Percentiles rank a stretch among this genome's conserved stretches.
Conservation (phyloP, 1,139 yeast species). For the Taphrina confusa region DNA sequence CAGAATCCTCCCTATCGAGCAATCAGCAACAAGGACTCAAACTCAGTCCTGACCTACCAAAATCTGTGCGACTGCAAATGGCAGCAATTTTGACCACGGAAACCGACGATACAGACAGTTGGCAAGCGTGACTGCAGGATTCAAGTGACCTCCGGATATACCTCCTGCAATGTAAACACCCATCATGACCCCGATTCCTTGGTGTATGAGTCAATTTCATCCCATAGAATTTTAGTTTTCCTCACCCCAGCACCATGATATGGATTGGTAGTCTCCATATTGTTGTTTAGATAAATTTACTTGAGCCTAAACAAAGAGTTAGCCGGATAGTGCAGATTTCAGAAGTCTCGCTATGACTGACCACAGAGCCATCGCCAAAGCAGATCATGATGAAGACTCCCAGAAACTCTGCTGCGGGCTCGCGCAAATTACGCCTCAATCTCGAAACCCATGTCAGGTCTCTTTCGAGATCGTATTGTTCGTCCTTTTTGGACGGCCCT, state of each 20-base stretch:
- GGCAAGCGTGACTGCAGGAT: conserved; percentile 46
- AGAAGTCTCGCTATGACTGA: neutral
- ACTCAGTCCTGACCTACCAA: conserved; percentile 36
- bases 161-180: conserved; percentile 43
- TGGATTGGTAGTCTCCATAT: conserved; percentile 51
- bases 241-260: conserved; percentile 57
- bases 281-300: conserved; percentile 46
- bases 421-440: conserved; percentile 41
- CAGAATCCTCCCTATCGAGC: conserved; percentile 44
- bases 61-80: conserved; percentile 44
- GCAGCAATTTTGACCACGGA: conserved; percentile 45
- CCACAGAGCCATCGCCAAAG: conserved; percentile 29
- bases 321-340: conserved; percentile 50
- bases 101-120: conserved; percentile 44
- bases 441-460: conserved; percentile 26
- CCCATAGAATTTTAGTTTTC: no score
- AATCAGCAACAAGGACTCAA: no score
- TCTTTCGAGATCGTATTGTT: conserved; percentile 1
- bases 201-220: no score
- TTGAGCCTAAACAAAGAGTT: conserved; percentile 45
- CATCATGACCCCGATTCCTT: conserved; percentile 53
- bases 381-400: conserved; percentile 34
- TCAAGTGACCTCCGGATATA: conserved; percentile 46
- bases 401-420: conserved; percentile 51
- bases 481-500: conserved; percentile 27